Percentiles rank a stretch among this genome's conserved stretches.
phyloP scores from a whole-genome alignment of 768 basidiomycete genomes.

The Cystobasidium ongulense region DNA sequence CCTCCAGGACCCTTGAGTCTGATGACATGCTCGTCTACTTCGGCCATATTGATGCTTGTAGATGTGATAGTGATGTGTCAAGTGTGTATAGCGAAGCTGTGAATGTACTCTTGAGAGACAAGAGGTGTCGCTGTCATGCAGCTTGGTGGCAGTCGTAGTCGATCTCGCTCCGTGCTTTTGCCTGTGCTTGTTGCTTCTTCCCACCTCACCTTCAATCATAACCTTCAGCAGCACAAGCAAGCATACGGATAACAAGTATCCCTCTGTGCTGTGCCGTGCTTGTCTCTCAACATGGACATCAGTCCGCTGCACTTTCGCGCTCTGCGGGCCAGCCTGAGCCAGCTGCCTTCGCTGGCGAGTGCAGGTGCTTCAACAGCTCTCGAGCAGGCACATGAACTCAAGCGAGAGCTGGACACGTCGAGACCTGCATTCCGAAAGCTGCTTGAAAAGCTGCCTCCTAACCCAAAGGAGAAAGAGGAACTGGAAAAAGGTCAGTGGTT shows the following conservation, averaged over 20 bases:
- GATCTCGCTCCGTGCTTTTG: too few relatives aligned
- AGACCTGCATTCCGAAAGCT: conserved; percentile 35
- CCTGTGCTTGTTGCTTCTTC: too few relatives aligned
- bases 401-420: conserved; percentile 38
- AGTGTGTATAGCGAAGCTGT: too few relatives aligned
- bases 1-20: conserved; percentile 18
- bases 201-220: neutral
- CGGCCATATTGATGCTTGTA: conserved; percentile 1
- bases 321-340: conserved; percentile 4
- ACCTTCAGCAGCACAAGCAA: neutral
- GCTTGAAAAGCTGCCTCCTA: conserved; percentile 38
- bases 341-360: neutral
- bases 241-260: neutral
- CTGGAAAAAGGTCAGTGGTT: conserved; percentile 40
- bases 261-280: neutral
- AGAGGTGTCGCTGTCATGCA: too few relatives aligned
- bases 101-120: too few relatives aligned
- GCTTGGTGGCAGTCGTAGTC: too few relatives aligned
- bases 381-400: conserved; percentile 27
- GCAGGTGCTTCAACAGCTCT: neutral
- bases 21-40: conserved; percentile 16
- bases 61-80: neutral
- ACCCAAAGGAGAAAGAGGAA: conserved; percentile 36
- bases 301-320: conserved; percentile 21
- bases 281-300: conserved; percentile 7